Evolutionary conservation across 306 rosid species (phyloP).

Genomic region (Pterocarpus santalinus): DNA sequence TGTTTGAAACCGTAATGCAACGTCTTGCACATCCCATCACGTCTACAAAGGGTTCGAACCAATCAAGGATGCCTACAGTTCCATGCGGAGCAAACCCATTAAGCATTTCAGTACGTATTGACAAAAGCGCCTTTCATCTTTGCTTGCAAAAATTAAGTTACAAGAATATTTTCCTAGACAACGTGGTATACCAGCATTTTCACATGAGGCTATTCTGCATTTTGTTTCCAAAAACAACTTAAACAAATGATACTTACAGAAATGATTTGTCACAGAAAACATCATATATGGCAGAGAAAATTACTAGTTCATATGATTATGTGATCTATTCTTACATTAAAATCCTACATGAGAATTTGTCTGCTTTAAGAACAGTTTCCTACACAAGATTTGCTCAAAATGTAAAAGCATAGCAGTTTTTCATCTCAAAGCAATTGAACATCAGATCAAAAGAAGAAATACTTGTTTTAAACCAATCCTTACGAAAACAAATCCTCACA

Average conservation of each 20-base stretch:
- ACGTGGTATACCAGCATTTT: too few species aligned
- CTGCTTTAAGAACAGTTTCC: background rate
- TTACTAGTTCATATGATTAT: background rate
- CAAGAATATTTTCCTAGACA: too few species aligned
- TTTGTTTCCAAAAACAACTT: too few species aligned
- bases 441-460: background rate
- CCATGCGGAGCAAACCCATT: background rate
- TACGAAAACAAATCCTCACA: conserved; percentile 5
- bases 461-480: too few species aligned
- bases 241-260: too few species aligned
- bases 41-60: background rate
- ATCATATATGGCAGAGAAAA: background rate
- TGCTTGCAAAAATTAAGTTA: too few species aligned
- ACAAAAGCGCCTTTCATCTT: too few species aligned
- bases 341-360: conserved; percentile 23
- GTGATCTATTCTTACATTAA: conserved; percentile 23
- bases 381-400: conserved; percentile 10
- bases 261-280: too few species aligned
- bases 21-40: background rate
- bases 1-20: background rate
- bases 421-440: conserved; percentile 35
- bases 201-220: too few species aligned
- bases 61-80: too few species aligned
- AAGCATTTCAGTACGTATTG: too few species aligned
- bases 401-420: background rate